phyloP scores from a whole-genome alignment of 495 filamentous ascomycete genomes.

The Penicillium diatomitis region DNA sequence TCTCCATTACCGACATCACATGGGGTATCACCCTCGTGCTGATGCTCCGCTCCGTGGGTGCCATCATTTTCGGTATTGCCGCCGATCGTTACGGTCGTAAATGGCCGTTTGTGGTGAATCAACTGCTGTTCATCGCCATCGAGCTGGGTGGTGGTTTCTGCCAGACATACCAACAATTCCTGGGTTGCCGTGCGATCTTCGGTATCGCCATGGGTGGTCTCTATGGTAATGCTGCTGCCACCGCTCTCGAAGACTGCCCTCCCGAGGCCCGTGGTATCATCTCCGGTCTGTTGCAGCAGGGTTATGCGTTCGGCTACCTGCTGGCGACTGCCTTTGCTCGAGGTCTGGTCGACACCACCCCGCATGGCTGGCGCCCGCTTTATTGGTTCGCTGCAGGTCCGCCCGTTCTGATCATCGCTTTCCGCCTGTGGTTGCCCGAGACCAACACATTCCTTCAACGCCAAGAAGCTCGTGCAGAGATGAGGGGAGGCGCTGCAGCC shows the following conservation, averaged over 20 bases:
- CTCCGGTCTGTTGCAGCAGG: conserved; percentile 77
- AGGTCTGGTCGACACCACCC: conserved; percentile 60
- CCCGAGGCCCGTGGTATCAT: conserved; percentile 63
- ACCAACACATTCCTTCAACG: conserved; percentile 59
- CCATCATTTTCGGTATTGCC: conserved; percentile 81
- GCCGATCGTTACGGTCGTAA: conserved; percentile 78
- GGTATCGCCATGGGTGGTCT: conserved; percentile 85
- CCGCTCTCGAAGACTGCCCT: conserved; percentile 78
- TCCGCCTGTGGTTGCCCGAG: conserved; percentile 69
- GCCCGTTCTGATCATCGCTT: conserved; percentile 71
- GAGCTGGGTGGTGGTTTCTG: conserved; percentile 77
- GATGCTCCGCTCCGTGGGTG: conserved; percentile 79
- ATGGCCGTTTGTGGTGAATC: conserved; percentile 83
- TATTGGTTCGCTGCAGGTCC: conserved; percentile 82
- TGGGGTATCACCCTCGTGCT: conserved; percentile 86
- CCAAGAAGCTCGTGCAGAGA: conserved; percentile 44
- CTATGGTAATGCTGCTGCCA: conserved; percentile 81
- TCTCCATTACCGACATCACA: conserved; percentile 66
- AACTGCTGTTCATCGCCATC: conserved; percentile 68
- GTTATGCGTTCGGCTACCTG: conserved; percentile 82
- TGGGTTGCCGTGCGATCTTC: conserved; percentile 76
- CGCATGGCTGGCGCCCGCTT: conserved; percentile 69
- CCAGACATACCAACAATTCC: conserved; percentile 66
- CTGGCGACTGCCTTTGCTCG: conserved; percentile 70
- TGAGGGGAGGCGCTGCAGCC: conserved; percentile 36